Evolutionary conservation across 2,329 filamentous ascomycete genomes (phyloP).

Genomic region (Colletotrichum sidae): DNA sequence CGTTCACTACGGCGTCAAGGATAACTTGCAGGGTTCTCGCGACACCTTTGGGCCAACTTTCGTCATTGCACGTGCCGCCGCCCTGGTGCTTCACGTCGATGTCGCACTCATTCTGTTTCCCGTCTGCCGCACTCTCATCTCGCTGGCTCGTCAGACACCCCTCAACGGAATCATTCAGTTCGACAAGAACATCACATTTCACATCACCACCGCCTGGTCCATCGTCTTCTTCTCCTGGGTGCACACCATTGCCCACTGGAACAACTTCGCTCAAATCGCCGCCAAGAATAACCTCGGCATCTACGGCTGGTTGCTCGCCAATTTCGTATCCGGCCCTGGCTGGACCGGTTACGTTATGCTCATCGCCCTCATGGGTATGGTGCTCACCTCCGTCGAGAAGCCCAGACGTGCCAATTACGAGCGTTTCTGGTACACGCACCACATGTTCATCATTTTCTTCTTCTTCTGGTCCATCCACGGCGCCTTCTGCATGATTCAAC

Average conservation of each 20-base stretch:
- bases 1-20: conserved; percentile 83
- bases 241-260: conserved; percentile 88
- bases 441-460: conserved; percentile 90
- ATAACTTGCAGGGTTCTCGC: conserved; percentile 75
- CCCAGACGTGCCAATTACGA: conserved; percentile 85
- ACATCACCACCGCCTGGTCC: conserved; percentile 87
- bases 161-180: conserved; percentile 89
- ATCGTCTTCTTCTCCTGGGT: conserved; percentile 91
- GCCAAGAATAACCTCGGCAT: conserved; percentile 81
- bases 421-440: conserved; percentile 91
- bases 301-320: conserved; percentile 81
- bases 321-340: conserved; percentile 82
- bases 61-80: conserved; percentile 80
- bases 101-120: conserved; percentile 83
- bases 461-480: conserved; percentile 92
- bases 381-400: conserved; percentile 81
- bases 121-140: conserved; percentile 87
- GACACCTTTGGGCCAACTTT: conserved; percentile 81
- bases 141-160: conserved; percentile 81
- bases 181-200: conserved; percentile 90
- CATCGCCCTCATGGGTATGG: conserved; percentile 81
- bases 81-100: conserved; percentile 84
- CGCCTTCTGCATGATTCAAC: conserved; percentile 91
- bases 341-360: conserved; percentile 92
- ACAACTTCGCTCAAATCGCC: conserved; percentile 84